Base-by-base conservation (phyloP, 768 basidiomycete species). In the Amanita jacksonii region DNA sequence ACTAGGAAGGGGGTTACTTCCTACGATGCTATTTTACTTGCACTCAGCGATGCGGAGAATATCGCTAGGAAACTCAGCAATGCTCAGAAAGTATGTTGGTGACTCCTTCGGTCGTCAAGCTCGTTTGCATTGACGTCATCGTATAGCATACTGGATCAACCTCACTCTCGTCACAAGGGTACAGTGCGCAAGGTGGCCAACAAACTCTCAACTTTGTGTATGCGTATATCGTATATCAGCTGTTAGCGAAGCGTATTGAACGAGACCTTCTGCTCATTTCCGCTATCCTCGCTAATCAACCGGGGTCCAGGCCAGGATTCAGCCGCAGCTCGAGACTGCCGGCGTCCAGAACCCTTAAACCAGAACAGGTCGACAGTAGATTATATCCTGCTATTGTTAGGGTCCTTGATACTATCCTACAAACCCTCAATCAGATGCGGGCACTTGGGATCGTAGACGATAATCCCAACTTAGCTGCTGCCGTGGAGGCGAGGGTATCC, bases 351-450 rank as follows among this genome's bases (percentile, higher is more conserved):
- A 47, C 34, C 10, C 39, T 46, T 49, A 50, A 63, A 53, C 34
- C 55, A 2, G 69, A 72, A 43, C 65, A 72, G n/a, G 71, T 81
- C 3, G 85, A 90, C 50, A 70, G 69, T 18, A 74, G 85, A 40
- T 65, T 84, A n/a, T 87, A 77, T 55, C 89, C 90, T 5, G 90
- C 86, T 0, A 69, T 94, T 6, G 83, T 96, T 59, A 94, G 94
- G 61, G 65, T 88, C 8, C 76, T 89, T 33, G 92, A 96, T 60
- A 82, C 85, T 2, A 73, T 89, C 23, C 61, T 94, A 15, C 90
- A 94, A 63, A 84, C 82, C 54, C 65, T 96, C 35, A 76, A 77
- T 42, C 87, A 90, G 60, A 85, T 94, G 78, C 70, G 85, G 20
- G 76, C 75, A 5, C 67, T 96, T 45, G 85, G 79, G 41, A 75